phyloP scores from a whole-genome alignment of 1,139 yeast species.

The Kurtzmaniella quercitrusa region DNA sequence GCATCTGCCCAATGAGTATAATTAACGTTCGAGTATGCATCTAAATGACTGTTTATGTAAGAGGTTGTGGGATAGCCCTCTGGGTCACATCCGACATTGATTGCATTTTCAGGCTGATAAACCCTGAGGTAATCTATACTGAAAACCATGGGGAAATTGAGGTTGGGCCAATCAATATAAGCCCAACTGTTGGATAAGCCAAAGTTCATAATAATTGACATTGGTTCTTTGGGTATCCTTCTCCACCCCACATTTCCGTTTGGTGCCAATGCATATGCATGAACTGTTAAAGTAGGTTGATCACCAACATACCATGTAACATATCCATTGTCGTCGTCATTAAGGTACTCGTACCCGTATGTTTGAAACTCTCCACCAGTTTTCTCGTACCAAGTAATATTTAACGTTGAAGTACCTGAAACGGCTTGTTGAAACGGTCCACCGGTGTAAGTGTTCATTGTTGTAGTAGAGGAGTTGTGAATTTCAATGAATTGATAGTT shows the following conservation, averaged over 20 bases:
- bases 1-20: conserved; percentile 19
- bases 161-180: conserved; percentile 26
- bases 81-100: conserved; percentile 25
- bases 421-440: conserved; percentile 28
- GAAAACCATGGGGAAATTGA: conserved; percentile 22
- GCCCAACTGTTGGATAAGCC: conserved; percentile 30
- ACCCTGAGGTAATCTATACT: conserved; percentile 22
- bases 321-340: conserved; percentile 21
- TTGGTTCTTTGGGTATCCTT: conserved; percentile 24
- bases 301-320: conserved; percentile 25
- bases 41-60: conserved; percentile 20
- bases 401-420: conserved; percentile 23
- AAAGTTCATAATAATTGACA: conserved; percentile 24
- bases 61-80: conserved; percentile 20
- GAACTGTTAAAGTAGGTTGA: conserved; percentile 22
- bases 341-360: conserved; percentile 23
- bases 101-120: conserved; percentile 22
- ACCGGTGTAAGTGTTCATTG: conserved; percentile 27
- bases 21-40: conserved; percentile 20
- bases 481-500: conserved; percentile 23
- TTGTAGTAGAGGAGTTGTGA: conserved; percentile 18
- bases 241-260: conserved; percentile 26
- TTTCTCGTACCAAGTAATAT: conserved; percentile 23
- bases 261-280: conserved; percentile 23
- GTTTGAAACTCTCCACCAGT: conserved; percentile 18